These are phyloP conservation scores for Blastobotrys proliferans DNA, from an alignment of 1,139 yeast genomes.

Conservation along the genomic window DNA sequence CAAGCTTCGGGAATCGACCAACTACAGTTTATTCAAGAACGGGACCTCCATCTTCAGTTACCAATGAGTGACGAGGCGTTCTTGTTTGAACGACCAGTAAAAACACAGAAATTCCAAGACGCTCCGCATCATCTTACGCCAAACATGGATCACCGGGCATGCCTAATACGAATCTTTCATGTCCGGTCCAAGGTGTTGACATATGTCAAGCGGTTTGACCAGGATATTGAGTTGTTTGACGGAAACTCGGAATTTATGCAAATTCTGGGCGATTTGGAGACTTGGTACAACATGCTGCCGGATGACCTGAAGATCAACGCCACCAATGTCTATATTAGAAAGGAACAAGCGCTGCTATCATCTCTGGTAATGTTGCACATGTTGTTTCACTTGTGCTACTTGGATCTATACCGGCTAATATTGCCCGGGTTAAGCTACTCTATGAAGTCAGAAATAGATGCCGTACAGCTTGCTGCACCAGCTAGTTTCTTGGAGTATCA, in stretches of 20 bases:
- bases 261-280: background rate
- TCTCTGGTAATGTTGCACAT: background rate
- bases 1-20: constrained; percentile 12
- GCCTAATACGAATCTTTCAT: constrained; percentile 2
- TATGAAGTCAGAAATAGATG: constrained; percentile 11
- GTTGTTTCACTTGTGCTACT: constrained; percentile 11
- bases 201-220: constrained; percentile 14
- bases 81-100: constrained; percentile 4
- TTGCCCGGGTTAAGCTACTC: constrained; percentile 14
- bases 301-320: constrained; percentile 4
- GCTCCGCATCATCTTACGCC: background rate
- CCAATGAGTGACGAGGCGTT: constrained; percentile 13
- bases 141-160: constrained; percentile 7
- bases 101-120: constrained; percentile 3
- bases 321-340: constrained; percentile 4
- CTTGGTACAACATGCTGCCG: constrained; percentile 7
- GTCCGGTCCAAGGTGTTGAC: constrained; percentile 10
- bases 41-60: constrained; percentile 7
- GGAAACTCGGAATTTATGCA: constrained; percentile 10
- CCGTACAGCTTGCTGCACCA: constrained; percentile 11
- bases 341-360: constrained; percentile 5
- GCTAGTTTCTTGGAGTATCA: constrained; percentile 6
- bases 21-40: constrained; percentile 9
- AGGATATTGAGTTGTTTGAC: constrained; percentile 10
- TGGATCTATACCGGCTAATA: constrained; percentile 11